These are phyloP conservation scores for Amphibolis antarctica DNA, from an alignment of 106 monocot genomes.

Conservation along the genomic window DNA sequence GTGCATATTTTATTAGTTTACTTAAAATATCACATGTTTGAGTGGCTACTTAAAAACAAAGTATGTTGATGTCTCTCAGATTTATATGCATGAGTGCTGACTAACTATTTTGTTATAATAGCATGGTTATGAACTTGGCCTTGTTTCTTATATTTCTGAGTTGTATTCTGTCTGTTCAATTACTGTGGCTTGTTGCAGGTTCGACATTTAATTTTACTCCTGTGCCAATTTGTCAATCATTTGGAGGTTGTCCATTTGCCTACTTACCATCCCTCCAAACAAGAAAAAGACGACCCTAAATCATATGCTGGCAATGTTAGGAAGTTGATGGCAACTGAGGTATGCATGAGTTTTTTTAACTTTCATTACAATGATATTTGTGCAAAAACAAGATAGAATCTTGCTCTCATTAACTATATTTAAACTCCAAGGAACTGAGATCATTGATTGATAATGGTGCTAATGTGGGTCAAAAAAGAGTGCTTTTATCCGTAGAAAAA, in stretches of 20 bases:
- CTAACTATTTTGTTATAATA: background rate
- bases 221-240: constrained; percentile 88
- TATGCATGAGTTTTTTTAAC: constrained; percentile 13
- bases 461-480: no score
- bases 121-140: background rate
- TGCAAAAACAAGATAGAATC: background rate
- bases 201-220: constrained; percentile 78
- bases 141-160: background rate
- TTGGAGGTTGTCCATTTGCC: constrained; percentile 64
- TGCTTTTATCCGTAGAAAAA: background rate
- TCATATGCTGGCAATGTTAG: constrained; percentile 80
- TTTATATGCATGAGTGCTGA: background rate
- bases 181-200: constrained; percentile 38
- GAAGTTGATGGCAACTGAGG: constrained; percentile 78
- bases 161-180: background rate
- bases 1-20: no score
- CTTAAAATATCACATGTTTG: no score
- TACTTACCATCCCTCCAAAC: constrained; percentile 65
- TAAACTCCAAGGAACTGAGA: background rate
- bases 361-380: background rate
- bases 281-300: constrained; percentile 79
- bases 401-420: background rate
- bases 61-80: no score
- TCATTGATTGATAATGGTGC: background rate
- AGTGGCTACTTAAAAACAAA: no score